Base-by-base conservation (phyloP, 2,329 filamentous ascomycete species). In the Xylaria sp. region DNA sequence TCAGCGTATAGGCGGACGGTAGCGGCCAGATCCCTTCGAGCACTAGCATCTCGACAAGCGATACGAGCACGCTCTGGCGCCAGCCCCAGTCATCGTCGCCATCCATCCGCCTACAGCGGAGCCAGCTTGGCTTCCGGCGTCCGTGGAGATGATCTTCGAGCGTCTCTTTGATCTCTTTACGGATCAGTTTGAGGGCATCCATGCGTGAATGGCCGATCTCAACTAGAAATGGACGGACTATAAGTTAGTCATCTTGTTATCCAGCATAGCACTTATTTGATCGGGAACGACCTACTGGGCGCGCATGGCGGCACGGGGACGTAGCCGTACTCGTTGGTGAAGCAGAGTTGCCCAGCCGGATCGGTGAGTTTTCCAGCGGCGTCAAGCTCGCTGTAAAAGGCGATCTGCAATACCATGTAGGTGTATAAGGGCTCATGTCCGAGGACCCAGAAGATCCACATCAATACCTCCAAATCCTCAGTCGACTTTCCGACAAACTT, bases 371-470 rank as follows among this genome's bases (percentile, higher is more conserved):
- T 53, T 8, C 65, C 56, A 19, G 19, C 30, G 9, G 36, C 42
- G 39, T 72, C 70, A 1, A 69, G 51, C 3, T 53, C 54, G 50
- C 58, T 55, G 19, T 70, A 11, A 36, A 66, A 61, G 34, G 70
- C 68, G 17, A 72, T 55, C 47, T 64, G 62, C 7, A 72, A 27
- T n/a, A 72, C 42, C 65, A 65, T 67, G 47, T 65, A 64, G 56
- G 61, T 53, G 47, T 72, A 72, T 36, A 72, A 6, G 12, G 70
- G 68, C 50, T 69, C 53, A 30, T 72, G 65, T 9, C 70, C 70
- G 12, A 72, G 64, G 11, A 68, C 64, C 63, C 64, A 72, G 27
- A 55, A 70, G 36, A 72, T 71, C 65, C 64, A 71, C 11, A 69
- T 51, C 30, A 72, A 12, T 4, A 42, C 56, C 47, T 72, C 68